Evolutionary conservation across 805 yeast species (phyloP).

Genomic region (Candida xyloterini): DNA sequence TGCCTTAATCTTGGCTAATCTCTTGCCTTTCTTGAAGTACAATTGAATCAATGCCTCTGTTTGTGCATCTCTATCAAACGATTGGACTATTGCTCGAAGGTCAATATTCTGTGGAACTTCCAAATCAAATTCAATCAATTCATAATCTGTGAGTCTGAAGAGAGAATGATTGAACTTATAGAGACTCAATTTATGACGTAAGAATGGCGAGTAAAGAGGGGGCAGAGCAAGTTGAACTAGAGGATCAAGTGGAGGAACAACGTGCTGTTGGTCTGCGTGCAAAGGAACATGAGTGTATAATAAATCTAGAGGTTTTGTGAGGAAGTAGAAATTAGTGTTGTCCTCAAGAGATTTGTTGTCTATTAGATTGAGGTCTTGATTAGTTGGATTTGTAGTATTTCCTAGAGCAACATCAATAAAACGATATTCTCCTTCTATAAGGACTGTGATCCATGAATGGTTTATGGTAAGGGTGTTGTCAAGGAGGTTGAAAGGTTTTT

Average conservation of each 20-base stretch:
- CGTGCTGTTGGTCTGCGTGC: conserved; percentile 76
- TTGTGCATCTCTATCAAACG: conserved; percentile 35
- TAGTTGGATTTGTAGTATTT: conserved; percentile 51
- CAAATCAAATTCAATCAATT: conserved; percentile 75
- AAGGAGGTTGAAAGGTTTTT: conserved; percentile 63
- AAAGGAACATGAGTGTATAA: conserved; percentile 87
- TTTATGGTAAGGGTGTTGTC: conserved; percentile 54
- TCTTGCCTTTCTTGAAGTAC: conserved; percentile 60
- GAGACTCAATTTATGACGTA: conserved; percentile 55
- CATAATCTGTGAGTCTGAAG: conserved; percentile 69
- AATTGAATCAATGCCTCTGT: conserved; percentile 72
- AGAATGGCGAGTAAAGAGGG: conserved; percentile 78
- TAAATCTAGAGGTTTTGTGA: conserved; percentile 70
- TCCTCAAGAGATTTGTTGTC: conserved; percentile 22
- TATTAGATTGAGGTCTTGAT: conserved; percentile 40
- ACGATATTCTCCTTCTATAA: conserved; percentile 74
- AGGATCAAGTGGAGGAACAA: conserved; percentile 79
- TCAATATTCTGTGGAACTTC: conserved; percentile 71
- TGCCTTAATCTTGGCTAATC: conserved; percentile 79
- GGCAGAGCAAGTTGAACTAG: conserved; percentile 79
- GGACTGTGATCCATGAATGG: conserved; percentile 86
- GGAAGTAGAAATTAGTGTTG: conserved; percentile 55
- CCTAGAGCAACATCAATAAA: conserved; percentile 73
- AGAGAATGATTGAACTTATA: conserved; percentile 74
- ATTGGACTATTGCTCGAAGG: conserved; percentile 54